Evolutionary conservation across 768 basidiomycete genomes (phyloP).

Genomic region (Suillus subaureus): DNA sequence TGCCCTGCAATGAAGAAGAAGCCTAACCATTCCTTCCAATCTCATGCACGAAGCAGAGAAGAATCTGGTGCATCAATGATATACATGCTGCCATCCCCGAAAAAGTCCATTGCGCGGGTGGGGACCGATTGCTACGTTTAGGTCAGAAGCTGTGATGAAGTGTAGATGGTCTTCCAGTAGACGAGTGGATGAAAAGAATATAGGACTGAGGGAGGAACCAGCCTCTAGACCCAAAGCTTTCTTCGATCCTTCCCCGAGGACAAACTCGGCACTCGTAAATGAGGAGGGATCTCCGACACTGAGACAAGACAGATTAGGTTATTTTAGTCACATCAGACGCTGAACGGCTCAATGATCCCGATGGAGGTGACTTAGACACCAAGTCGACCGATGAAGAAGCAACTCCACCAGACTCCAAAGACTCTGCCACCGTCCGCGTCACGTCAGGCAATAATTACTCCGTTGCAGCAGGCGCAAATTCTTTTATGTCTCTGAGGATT

Average conservation of each 20-base stretch:
- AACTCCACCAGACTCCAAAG: constrained; percentile 44
- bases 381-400: constrained; percentile 42
- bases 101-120: no score
- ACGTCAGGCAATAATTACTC: constrained; percentile 29
- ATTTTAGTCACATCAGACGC: constrained; percentile 44
- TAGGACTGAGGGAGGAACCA: no score
- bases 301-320: constrained; percentile 41
- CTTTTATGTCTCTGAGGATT: constrained; percentile 48
- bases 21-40: no score
- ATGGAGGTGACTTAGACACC: constrained; percentile 52
- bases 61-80: no score
- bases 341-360: constrained; percentile 47
- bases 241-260: constrained; percentile 42
- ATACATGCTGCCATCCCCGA: no score
- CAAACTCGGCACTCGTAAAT: constrained; percentile 45
- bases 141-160: no score
- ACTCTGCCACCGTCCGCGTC: constrained; percentile 38
- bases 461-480: constrained; percentile 35
- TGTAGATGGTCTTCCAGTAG: no score
- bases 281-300: constrained; percentile 44
- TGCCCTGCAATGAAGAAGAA: no score
- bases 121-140: no score
- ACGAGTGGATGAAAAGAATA: no score
- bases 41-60: no score
- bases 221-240: constrained; percentile 13